These are phyloP conservation scores for Tulasnella sp. DNA, from an alignment of 768 basidiomycete genomes.

Conservation along the genomic window DNA sequence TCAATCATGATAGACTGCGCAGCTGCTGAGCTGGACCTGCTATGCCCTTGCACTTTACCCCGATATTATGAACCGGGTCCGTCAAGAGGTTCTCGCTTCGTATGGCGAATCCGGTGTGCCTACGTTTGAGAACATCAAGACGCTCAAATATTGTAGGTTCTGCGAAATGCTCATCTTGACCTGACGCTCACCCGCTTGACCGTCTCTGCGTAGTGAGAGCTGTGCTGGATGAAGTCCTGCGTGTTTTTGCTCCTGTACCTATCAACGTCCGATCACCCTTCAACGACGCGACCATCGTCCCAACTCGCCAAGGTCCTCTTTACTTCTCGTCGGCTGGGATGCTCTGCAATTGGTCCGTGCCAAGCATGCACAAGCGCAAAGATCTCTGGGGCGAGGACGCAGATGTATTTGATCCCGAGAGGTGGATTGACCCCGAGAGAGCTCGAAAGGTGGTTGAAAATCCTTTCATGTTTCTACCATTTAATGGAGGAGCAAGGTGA, in stretches of 20 bases:
- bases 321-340: slow-evolving; percentile 10
- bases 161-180: not conserved
- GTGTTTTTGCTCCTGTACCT: slow-evolving; percentile 32
- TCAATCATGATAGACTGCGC: slow-evolving; percentile 13
- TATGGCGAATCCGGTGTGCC: not conserved
- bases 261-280: slow-evolving; percentile 23
- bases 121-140: slow-evolving; percentile 9
- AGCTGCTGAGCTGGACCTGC: slow-evolving; percentile 15
- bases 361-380: slow-evolving; percentile 27
- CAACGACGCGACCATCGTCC: not conserved
- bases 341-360: not conserved
- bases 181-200: not conserved
- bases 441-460: not conserved
- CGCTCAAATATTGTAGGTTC: slow-evolving; percentile 18
- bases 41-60: slow-evolving; percentile 21
- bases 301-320: slow-evolving; percentile 10
- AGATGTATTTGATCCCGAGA: slow-evolving; percentile 29
- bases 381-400: slow-evolving; percentile 33
- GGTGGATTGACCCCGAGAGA: slow-evolving; percentile 28
- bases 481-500: slow-evolving; percentile 18
- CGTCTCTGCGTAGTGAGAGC: slow-evolving; percentile 27
- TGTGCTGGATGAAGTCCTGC: slow-evolving; percentile 31
- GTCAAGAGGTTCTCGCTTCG: slow-evolving; percentile 25
- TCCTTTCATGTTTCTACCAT: slow-evolving; percentile 16
- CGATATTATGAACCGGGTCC: slow-evolving; percentile 17